A percentile compares a stretch with the other conserved stretches of the same genome.
phyloP scores from a whole-genome alignment of 768 basidiomycete species.

The Leccinum incarnatum region DNA sequence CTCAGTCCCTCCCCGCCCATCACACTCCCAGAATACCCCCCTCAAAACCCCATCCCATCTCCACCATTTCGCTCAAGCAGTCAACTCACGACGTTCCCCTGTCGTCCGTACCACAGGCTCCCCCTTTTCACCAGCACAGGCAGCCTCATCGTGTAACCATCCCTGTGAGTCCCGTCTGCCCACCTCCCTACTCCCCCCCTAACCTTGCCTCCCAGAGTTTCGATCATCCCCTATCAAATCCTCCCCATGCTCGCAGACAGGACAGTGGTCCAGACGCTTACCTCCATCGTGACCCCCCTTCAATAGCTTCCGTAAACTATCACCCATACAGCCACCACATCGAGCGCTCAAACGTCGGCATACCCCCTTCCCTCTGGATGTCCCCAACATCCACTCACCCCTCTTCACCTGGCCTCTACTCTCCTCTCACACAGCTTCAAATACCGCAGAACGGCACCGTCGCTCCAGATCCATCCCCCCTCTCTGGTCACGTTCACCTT shows the following conservation, averaged over 20 bases:
- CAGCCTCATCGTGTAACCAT: conserved; percentile 15
- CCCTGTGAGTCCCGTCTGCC: conserved; percentile 10
- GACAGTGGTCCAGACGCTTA: conserved; percentile 14
- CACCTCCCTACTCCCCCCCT: neutral
- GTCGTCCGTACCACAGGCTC: conserved; percentile 11
- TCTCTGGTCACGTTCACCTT: conserved; percentile 32
- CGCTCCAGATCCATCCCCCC: conserved; percentile 32
- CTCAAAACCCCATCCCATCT: conserved; percentile 32
- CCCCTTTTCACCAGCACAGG: conserved; percentile 12
- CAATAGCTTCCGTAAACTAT: conserved; percentile 22
- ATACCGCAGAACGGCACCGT: conserved; percentile 33
- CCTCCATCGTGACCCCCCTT: conserved; percentile 18
- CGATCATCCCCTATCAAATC: conserved; percentile 21
- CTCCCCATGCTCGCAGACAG: conserved; percentile 6
- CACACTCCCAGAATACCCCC: conserved; percentile 28
- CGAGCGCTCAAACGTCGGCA: conserved; percentile 51
- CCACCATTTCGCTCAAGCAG: conserved; percentile 14
- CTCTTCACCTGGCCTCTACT: conserved; percentile 40
- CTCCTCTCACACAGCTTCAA: conserved; percentile 39
- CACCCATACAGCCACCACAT: conserved; percentile 30
- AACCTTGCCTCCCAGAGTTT: conserved; percentile 13
- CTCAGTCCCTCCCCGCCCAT: conserved; percentile 21
- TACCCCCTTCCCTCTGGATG: conserved; percentile 86
- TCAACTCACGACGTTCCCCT: conserved; percentile 18
- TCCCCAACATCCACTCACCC: conserved; percentile 57